Evolutionary conservation across 1,139 yeast species (phyloP), one percentile per base, ranked within the genome.

Genomic region (Diutina pseudorugosa): DNA sequence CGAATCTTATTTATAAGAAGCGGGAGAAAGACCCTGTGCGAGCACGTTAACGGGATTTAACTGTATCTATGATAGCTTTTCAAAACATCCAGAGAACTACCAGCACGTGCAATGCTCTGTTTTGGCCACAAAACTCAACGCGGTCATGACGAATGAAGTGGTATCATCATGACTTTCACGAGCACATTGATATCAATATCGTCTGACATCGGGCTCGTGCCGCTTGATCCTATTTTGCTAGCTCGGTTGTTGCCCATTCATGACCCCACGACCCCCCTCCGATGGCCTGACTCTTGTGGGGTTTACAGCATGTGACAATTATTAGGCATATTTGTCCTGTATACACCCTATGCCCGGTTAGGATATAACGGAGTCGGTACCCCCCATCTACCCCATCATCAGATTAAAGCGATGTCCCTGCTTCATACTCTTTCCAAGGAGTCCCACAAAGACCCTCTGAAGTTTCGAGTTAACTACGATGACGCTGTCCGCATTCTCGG

Each of bases 371-470:
- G 12, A 14, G 36, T 14, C 36, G n/a, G 36, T 5, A 30, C n/a
- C 36, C 36, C 36, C 36, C 12, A 14, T 2, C 11, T 11, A 30
- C 36, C n/a, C n/a, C 36, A 11, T 14, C 36, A 30, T 14, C 6
- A 30, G n/a, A 11, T 2, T 4, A 4, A 12, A 30, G 36, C 36
- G 36, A 30, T 30, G 36, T 30, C 36, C 11, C 36, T 30, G 3
- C 55, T 62, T 3, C 63, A 71, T 11, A 56, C 55, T n/a, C 56
- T 71, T 44, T 56, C 66, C 1, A 64, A 62, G 44, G 68, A 65
- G 52, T 71, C 76, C 1, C 75, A 71, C 55, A 52, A 57, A 43
- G 54, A 69, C 53, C 77, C 77, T 0, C 53, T 54, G 19, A 63
- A 65, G 53, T 73, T 60, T 59, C 60, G 76, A 52, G 62, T 69